Percentiles rank a stretch among this genome's conserved stretches.
phyloP scores from a whole-genome alignment of 2,329 filamentous ascomycete genomes.

The Botrytis byssoidea region DNA sequence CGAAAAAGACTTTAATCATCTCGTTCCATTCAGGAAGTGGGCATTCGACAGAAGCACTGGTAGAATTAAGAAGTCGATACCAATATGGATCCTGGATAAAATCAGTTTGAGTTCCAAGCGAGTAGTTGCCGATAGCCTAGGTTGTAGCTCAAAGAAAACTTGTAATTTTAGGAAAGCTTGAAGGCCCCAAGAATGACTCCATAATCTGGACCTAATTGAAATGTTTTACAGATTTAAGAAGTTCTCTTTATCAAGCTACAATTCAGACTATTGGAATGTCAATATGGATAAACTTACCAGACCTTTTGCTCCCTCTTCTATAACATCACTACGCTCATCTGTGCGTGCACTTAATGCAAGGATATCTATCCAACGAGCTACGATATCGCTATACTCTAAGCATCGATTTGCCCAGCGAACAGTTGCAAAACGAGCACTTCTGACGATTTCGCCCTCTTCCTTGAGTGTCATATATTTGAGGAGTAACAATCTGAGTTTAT shows the following conservation, averaged over 20 bases:
- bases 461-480: slow-evolving; percentile 63
- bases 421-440: slow-evolving; percentile 76
- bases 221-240: too few relatives aligned
- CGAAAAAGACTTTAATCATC: slow-evolving; percentile 52
- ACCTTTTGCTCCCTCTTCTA: slow-evolving; percentile 87
- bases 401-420: slow-evolving; percentile 90
- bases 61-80: slow-evolving; percentile 61
- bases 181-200: not conserved
- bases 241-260: too few relatives aligned
- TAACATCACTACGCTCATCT: slow-evolving; percentile 74
- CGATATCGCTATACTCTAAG: slow-evolving; percentile 73
- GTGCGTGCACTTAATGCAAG: slow-evolving; percentile 68
- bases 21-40: slow-evolving; percentile 52
- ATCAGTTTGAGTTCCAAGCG: slow-evolving; percentile 10
- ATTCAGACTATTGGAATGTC: not conserved
- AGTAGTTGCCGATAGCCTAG: not conserved
- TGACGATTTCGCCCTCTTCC: slow-evolving; percentile 52
- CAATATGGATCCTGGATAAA: slow-evolving; percentile 56
- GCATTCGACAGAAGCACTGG: slow-evolving; percentile 44
- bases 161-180: not conserved
- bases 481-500: slow-evolving; percentile 51
- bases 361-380: slow-evolving; percentile 85
- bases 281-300: slow-evolving; percentile 63
- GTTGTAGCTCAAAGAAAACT: not conserved
- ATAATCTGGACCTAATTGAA: not conserved